A percentile compares a stretch with the other conserved stretches of the same genome.
Conservation (phyloP, 2,329 filamentous ascomycete genomes). For the Beauveria pseudobassiana region DNA sequence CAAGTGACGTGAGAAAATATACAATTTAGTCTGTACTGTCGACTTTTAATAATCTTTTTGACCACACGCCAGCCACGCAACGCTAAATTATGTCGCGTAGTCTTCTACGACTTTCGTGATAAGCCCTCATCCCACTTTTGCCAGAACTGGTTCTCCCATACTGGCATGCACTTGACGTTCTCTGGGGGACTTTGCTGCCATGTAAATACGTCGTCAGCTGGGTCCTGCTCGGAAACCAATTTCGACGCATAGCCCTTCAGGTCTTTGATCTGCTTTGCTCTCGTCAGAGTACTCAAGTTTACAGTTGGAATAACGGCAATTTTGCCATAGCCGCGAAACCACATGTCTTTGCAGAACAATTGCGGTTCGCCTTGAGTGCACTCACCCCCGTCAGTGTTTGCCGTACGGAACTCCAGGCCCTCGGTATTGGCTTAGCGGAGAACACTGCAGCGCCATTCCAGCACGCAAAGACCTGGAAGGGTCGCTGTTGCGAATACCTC, state of each 20-base stretch:
- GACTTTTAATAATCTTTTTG: too few species aligned
- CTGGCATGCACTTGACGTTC: slow-evolving; percentile 40
- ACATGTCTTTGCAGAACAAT: slow-evolving; percentile 51
- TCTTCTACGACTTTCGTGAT: not conserved
- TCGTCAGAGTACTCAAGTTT: slow-evolving; percentile 46
- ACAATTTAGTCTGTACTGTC: too few species aligned
- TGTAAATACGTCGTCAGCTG: slow-evolving; percentile 26
- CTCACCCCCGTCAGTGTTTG: slow-evolving; percentile 3
- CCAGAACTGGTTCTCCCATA: slow-evolving; percentile 34
- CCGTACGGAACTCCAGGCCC: slow-evolving; percentile 37
- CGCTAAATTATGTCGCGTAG: not conserved
- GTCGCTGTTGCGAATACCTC: slow-evolving; percentile 29
- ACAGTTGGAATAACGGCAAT: slow-evolving; percentile 50
- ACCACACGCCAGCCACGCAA: too few species aligned
- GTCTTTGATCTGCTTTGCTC: slow-evolving; percentile 36
- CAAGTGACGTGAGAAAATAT: too few species aligned
- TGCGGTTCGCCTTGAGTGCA: slow-evolving; percentile 48
- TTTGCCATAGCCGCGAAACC: slow-evolving; percentile 39
- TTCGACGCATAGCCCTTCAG: slow-evolving; percentile 41
- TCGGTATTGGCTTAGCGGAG: slow-evolving; percentile 36
- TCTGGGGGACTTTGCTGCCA: slow-evolving; percentile 38
- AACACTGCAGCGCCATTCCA: slow-evolving; percentile 52
- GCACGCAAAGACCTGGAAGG: slow-evolving; percentile 54
- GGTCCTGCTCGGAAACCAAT: slow-evolving; percentile 24
- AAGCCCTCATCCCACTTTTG: slow-evolving; percentile 31